Conservation (phyloP, 306 rosid species). For the Malus domestica region DNA sequence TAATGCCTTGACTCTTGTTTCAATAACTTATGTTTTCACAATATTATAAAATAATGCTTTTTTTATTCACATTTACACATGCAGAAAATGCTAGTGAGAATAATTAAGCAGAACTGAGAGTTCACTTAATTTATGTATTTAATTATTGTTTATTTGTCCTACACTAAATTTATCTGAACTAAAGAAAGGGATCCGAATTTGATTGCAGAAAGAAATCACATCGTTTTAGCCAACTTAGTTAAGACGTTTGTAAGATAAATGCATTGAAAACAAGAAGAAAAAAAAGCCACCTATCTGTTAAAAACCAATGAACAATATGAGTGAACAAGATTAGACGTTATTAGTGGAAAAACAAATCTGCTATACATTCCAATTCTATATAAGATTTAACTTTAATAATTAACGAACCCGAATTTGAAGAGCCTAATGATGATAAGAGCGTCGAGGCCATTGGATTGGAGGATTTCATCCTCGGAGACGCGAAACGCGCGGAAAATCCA, state of each 20-base stretch:
- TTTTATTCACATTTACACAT: neutral
- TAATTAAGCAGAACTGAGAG: no score
- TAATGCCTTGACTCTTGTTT: neutral
- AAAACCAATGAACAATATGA: no score
- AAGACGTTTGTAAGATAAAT: no score
- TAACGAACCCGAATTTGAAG: slow-evolving; percentile 69
- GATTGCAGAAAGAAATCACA: neutral
- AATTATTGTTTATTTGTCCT: no score
- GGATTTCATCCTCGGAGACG: slow-evolving; percentile 56
- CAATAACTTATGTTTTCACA: neutral
- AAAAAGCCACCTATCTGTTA: no score
- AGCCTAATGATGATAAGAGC: slow-evolving; percentile 72
- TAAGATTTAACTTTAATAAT: neutral
- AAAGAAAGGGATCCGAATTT: neutral
- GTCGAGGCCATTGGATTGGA: slow-evolving; percentile 59
- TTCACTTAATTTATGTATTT: no score
- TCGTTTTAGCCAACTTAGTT: no score
- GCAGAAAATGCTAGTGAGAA: no score
- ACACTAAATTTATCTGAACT: neutral
- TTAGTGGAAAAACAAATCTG: neutral
- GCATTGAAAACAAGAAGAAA: no score
- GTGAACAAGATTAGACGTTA: no score
- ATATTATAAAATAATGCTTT: no score
- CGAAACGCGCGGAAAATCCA: slow-evolving; percentile 60
- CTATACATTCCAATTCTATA: no score